Conservation (phyloP, 306 rosid genomes). For the Ormosia semicastrata region DNA sequence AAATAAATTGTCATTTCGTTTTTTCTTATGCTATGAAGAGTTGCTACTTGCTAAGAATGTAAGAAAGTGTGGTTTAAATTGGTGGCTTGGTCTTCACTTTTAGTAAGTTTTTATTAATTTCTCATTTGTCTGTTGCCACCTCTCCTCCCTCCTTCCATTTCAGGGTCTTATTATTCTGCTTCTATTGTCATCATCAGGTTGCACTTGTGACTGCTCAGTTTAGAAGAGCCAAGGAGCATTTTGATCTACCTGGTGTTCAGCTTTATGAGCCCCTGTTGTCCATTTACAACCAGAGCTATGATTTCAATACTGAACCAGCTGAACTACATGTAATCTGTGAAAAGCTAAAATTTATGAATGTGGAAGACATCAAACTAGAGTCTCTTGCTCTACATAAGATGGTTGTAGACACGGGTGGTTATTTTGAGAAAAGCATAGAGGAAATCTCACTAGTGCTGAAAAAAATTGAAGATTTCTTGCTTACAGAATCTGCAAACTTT, state of each 20-base stretch:
- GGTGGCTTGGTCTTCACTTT: slow-evolving; percentile 3
- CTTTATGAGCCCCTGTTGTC: slow-evolving; percentile 53
- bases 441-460: slow-evolving; percentile 60
- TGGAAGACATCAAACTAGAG: slow-evolving; percentile 64
- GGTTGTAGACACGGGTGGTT: slow-evolving; percentile 45
- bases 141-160: neutral
- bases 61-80: neutral
- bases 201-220: slow-evolving; percentile 82
- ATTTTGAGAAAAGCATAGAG: slow-evolving; percentile 50
- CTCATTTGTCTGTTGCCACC: neutral
- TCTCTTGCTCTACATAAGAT: slow-evolving; percentile 66
- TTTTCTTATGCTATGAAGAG: neutral
- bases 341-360: slow-evolving; percentile 59
- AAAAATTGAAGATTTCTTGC: slow-evolving; percentile 62
- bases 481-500: slow-evolving; percentile 48
- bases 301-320: slow-evolving; percentile 40
- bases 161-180: neutral
- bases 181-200: slow-evolving; percentile 44
- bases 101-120: neutral
- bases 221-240: slow-evolving; percentile 67
- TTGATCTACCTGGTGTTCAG: slow-evolving; percentile 55
- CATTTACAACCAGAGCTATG: slow-evolving; percentile 45
- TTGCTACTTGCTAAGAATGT: neutral
- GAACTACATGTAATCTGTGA: slow-evolving; percentile 51
- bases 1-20: neutral